Evolutionary conservation across 805 yeast species (phyloP), one percentile per base, ranked within the genome.

Genomic region (Scheffersomyces amazonensis): DNA sequence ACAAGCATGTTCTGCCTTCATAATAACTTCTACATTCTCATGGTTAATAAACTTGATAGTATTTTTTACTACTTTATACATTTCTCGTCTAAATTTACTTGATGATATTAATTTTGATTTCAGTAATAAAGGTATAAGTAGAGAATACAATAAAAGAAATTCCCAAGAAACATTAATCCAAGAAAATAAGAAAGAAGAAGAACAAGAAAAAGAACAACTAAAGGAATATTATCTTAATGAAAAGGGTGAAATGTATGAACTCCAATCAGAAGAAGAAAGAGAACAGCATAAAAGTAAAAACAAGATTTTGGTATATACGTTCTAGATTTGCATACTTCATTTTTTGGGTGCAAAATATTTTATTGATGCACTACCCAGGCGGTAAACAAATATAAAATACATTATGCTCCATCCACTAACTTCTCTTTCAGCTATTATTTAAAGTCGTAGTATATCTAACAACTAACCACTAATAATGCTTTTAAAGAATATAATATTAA

Each of bases 11-110:
- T 59, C 64, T 19, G 58, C 68, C 0, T 62, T 70, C 22, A 49
- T 62, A n/a, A 64, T 66, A 12, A 48, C 67, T 11, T 62, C 69
- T 1, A 59, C 65, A 7, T 58, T 69, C 23, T 32, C 65, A 11
- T 70, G 75, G 75, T 39, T 65, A 11, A 48, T 55, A 15, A 63
- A 60, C 34, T 44, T 66, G 38, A 62, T 63, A 6, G 60, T 62
- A 56, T 68, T 65, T 42, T 39, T 63, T 7, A 66, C 74, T 15
- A 61, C 71, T 1, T 47, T 61, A 19, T 66, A 66, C 47, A 66
- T 69, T 10, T 59, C 70, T 3, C 44, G 64, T 21, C 44, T 67
- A 43, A 59, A 62, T 34, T 46, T 62, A 27, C 47, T 62, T 27
- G 49, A 55, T 13, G 70, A 63, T 9, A 44, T 64, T 15, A 59